Percentiles rank a stretch among this genome's conserved stretches.
phyloP scores from a whole-genome alignment of 2,329 filamentous ascomycete genomes.

The Graphilbum fragrans region DNA sequence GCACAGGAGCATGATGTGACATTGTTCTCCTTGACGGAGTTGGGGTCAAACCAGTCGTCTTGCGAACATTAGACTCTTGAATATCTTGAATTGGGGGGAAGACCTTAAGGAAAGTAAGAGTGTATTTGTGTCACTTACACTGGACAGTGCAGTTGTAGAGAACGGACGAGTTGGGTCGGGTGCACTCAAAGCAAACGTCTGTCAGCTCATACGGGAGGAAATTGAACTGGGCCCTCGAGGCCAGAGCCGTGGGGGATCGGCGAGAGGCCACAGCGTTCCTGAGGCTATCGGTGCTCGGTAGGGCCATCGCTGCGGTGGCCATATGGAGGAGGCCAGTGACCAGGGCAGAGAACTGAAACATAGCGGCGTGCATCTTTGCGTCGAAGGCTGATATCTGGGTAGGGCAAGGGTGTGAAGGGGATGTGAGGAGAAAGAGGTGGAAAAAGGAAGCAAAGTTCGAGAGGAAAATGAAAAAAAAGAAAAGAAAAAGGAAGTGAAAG shows the following conservation, averaged over 20 bases:
- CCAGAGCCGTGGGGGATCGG: background rate
- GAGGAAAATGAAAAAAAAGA: background rate
- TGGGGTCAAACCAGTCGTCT: constrained; percentile 18
- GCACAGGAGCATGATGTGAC: constrained; percentile 13
- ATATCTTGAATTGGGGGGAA: background rate
- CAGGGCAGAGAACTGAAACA: too few species aligned
- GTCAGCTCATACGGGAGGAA: constrained; percentile 14
- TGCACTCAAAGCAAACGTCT: constrained; percentile 12
- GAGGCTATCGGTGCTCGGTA: background rate
- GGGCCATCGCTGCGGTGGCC: background rate
- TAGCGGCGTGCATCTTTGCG: too few species aligned
- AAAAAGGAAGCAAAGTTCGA: background rate
- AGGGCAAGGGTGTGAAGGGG: too few species aligned
- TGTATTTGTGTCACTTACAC: constrained; percentile 10
- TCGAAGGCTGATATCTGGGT: too few species aligned
- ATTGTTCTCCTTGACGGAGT: constrained; percentile 16
- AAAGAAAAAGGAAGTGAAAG: background rate
- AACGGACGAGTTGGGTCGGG: constrained; percentile 3
- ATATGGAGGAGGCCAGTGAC: too few species aligned
- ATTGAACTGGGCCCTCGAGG: constrained; percentile 11
- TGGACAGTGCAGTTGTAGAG: constrained; percentile 12
- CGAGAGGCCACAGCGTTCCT: too few species aligned
- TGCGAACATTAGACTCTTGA: background rate
- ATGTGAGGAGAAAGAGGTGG: background rate
- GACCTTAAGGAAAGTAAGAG: background rate